phyloP scores from a whole-genome alignment of 139 green algal genomes.

The Chlamydomonas schloesseri region DNA sequence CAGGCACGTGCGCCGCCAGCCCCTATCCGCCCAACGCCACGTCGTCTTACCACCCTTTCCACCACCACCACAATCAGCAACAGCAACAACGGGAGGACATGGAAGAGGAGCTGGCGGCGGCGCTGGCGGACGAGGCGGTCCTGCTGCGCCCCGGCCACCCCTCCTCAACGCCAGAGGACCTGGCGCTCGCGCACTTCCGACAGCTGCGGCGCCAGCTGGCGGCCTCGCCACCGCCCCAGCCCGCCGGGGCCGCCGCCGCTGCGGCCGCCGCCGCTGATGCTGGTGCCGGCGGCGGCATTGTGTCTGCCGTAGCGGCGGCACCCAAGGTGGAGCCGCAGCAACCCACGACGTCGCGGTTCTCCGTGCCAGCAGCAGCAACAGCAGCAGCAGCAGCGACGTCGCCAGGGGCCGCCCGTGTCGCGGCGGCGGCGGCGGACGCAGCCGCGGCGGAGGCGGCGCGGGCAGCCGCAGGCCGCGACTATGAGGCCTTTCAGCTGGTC shows the following conservation, averaged over 20 bases:
- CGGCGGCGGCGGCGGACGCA: not conserved
- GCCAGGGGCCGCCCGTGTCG: not conserved
- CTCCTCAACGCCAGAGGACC: not conserved
- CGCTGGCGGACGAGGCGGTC: not conserved
- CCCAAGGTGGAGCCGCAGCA: too few relatives aligned
- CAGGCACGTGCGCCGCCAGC: too few relatives aligned
- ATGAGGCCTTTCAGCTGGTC: slow-evolving; percentile 4
- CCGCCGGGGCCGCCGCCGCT: not conserved
- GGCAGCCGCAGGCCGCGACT: not conserved
- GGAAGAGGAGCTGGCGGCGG: not conserved
- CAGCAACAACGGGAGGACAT: too few relatives aligned
- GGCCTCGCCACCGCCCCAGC: not conserved
- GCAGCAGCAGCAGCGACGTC: not conserved
- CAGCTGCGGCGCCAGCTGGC: not conserved
- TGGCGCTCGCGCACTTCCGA: not conserved
- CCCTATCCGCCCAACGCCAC: too few relatives aligned
- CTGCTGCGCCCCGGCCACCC: too few relatives aligned
- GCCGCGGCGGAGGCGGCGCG: not conserved
- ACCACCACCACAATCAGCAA: too few relatives aligned
- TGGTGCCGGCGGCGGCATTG: not conserved
- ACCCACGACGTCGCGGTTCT: too few relatives aligned
- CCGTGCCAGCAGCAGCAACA: too few relatives aligned
- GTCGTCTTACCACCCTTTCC: too few relatives aligned
- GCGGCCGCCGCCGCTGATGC: not conserved
- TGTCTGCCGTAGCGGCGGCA: too few relatives aligned